phyloP scores from a whole-genome alignment of 139 green algal genomes.

The Volvox reticuliferus region DNA sequence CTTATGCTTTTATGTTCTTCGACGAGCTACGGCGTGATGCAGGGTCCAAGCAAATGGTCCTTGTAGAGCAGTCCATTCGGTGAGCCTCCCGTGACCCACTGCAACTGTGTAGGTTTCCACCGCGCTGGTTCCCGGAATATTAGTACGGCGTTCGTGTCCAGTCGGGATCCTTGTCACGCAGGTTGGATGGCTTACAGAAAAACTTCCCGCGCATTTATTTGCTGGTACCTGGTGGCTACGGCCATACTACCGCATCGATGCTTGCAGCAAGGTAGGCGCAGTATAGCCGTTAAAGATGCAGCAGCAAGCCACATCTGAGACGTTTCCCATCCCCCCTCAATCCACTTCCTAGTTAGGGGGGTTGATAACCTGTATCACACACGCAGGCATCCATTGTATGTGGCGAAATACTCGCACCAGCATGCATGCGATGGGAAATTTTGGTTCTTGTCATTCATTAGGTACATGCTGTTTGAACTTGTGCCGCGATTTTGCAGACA shows the following conservation, averaged over 20 bases:
- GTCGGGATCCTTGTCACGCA: too few species aligned
- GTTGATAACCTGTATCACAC: too few species aligned
- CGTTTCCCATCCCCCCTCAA: not conserved
- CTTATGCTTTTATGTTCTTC: slow-evolving; percentile 36
- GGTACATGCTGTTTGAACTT: too few species aligned
- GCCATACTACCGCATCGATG: not conserved
- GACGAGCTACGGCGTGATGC: not conserved
- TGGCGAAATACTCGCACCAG: too few species aligned
- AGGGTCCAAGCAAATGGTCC: not conserved
- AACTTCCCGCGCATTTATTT: slow-evolving; percentile 1
- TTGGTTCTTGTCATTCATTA: not conserved
- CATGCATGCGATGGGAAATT: too few species aligned
- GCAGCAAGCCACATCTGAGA: not conserved
- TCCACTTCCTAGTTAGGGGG: not conserved
- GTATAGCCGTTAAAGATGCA: not conserved
- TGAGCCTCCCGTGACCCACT: not conserved
- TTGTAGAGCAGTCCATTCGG: not conserved
- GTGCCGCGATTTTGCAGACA: not conserved
- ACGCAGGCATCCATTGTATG: too few species aligned
- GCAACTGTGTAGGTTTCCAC: too few species aligned
- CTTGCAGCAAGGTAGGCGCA: not conserved
- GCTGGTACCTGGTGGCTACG: slow-evolving; percentile 1
- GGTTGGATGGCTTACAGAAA: too few species aligned
- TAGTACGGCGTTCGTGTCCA: too few species aligned
- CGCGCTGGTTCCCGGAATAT: too few species aligned